Conservation (phyloP, 2,329 filamentous ascomycete genomes). For the Mycosphaerella sp. region DNA sequence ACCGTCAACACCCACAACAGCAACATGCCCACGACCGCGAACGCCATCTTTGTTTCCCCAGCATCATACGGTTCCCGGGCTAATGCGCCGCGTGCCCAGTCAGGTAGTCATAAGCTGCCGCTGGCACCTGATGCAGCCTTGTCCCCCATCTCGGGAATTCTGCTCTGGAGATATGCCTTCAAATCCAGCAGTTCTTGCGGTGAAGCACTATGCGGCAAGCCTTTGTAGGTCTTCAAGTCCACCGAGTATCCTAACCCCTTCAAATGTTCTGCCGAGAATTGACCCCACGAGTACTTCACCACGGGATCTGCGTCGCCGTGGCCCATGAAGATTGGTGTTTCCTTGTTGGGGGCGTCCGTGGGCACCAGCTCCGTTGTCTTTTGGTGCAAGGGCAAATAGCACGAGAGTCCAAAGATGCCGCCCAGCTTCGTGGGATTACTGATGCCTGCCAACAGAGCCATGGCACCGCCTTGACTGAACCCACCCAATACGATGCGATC, state of each 20-base stretch:
- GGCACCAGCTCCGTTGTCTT: constrained; percentile 55
- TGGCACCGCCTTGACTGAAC: constrained; percentile 81
- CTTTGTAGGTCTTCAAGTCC: constrained; percentile 69
- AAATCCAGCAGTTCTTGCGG: constrained; percentile 75
- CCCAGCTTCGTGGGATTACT: constrained; percentile 68
- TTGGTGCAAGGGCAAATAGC: constrained; percentile 66
- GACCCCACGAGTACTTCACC: constrained; percentile 63
- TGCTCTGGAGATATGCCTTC: constrained; percentile 55
- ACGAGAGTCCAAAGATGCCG: constrained; percentile 81
- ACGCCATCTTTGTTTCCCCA: constrained; percentile 26
- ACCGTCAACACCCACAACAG: constrained; percentile 26
- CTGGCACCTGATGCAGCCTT: constrained; percentile 18
- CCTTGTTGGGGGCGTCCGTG: constrained; percentile 42
- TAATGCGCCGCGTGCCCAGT: constrained; percentile 10
- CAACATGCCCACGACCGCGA: constrained; percentile 21
- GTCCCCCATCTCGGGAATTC: constrained; percentile 45
- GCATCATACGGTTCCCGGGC: constrained; percentile 28
- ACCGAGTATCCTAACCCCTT: constrained; percentile 66
- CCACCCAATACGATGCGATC: constrained; percentile 80
- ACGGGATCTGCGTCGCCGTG: constrained; percentile 76
- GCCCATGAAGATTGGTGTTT: constrained; percentile 80
- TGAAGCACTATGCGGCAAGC: constrained; percentile 69
- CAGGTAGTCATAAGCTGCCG: constrained; percentile 27
- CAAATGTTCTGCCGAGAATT: constrained; percentile 59
- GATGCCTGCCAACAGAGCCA: constrained; percentile 73